Evolutionary conservation across 306 rosid genomes (phyloP).

Genomic region (Benincasa hispida): DNA sequence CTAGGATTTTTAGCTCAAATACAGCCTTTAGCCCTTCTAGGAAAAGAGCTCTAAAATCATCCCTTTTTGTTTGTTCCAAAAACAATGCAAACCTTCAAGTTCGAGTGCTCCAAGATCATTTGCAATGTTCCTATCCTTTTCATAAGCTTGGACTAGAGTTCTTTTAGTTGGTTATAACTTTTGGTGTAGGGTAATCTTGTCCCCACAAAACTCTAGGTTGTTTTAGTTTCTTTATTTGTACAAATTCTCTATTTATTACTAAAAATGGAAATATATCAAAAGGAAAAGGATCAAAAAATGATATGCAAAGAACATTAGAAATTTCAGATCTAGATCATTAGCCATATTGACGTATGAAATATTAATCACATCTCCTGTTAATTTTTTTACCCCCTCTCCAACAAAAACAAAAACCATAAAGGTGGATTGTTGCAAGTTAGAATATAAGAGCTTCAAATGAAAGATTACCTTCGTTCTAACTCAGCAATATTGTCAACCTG

Average conservation of each 20-base stretch:
- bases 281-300: not conserved
- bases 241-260: not conserved
- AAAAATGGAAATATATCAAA: not conserved
- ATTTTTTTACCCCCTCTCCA: not conserved
- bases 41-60: not conserved
- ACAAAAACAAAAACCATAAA: not conserved
- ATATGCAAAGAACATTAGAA: not conserved
- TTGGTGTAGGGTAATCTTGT: not conserved
- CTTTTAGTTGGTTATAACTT: not conserved
- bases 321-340: not conserved
- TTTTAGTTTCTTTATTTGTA: not conserved
- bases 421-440: not conserved
- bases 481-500: constrained; percentile 96
- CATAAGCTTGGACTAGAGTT: not conserved
- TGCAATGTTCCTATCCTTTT: not conserved
- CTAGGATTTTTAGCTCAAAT: not conserved
- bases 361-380: not conserved
- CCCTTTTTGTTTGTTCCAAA: not conserved
- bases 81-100: not conserved
- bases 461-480: constrained; percentile 72
- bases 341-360: not conserved
- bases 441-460: not conserved
- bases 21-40: not conserved
- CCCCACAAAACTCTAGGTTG: not conserved
- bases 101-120: not conserved